Percentiles rank a stretch among this genome's conserved stretches.
Conservation (phyloP, 192 early-diverging fungal species). For the Gamsiella multidivaricata region DNA sequence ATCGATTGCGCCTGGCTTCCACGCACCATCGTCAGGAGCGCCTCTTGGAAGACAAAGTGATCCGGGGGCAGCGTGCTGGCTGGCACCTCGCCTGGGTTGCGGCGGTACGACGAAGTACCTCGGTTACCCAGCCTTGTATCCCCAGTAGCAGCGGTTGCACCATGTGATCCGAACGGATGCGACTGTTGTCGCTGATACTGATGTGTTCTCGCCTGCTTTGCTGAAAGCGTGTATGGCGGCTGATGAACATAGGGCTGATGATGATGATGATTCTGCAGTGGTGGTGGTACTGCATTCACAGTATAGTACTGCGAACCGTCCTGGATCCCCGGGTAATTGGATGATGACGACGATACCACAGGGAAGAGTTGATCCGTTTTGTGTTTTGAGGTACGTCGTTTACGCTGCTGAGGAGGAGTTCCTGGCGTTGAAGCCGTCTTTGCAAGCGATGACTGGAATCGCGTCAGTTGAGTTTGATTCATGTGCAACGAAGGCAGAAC, state of each 20-base stretch:
- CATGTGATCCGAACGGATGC: no score
- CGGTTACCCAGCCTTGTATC: not conserved
- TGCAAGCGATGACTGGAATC: not conserved
- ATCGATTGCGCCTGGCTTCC: not conserved
- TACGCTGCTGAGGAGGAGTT: constrained; percentile 10
- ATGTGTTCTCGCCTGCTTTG: no score
- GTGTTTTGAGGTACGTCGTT: constrained; percentile 22
- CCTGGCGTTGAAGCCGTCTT: not conserved
- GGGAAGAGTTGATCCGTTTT: not conserved
- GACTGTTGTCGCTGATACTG: not conserved
- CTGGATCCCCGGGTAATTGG: no score
- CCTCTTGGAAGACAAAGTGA: constrained; percentile 38
- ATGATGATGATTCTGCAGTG: no score
- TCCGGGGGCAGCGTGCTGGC: constrained; percentile 41
- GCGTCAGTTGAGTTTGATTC: not conserved
- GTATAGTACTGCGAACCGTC: no score
- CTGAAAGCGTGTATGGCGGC: no score
- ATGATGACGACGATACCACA: not conserved
- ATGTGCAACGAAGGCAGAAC: not conserved
- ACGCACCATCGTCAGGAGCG: constrained; percentile 9
- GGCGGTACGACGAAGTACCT: not conserved
- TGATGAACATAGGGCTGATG: no score
- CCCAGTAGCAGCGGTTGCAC: no score
- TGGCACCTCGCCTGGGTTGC: constrained; percentile 39
- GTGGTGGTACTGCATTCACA: no score